Base-by-base conservation (phyloP, 2,329 filamentous ascomycete genomes). In the Metarhizium album region DNA sequence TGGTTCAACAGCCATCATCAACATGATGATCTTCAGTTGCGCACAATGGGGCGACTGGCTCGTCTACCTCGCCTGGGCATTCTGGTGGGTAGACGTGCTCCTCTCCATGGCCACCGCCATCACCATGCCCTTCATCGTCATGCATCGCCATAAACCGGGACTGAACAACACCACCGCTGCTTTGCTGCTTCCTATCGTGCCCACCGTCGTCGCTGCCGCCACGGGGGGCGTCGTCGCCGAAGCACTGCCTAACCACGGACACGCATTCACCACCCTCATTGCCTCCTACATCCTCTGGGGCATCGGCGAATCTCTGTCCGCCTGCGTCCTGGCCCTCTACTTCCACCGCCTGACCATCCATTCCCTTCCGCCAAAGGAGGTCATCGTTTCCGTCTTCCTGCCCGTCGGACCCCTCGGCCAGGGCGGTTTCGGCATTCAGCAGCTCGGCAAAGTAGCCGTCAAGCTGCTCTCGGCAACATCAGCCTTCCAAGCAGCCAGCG, bases 241-340 rank as follows among this genome's bases (percentile, higher is more conserved):
- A n/a, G 70, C 76, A 14, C 71, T 88, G 0, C 73, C 75, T 1
- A 68, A 82, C 55, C 65, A 67, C 1, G 63, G 72, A 18, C 73
- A 81, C 55, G 79, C 79, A 3, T 62, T 84, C 20, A 75, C 74
- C 37, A 87, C 84, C 0, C 59, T 87, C 22, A 67, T 86, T n/a
- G 71, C 71, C 16, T 82, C 74, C 3, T 88, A 87, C 60, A 69
- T 86, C 16, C 75, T 87, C 56, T 87, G 81, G 82, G 83, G 83
- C 0, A 78, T 80, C 52, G 80, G 82, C 4, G 73, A 68, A 57
- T 64, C 64, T 33, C 71, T 87, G 47, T 78, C 82, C 2, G 75
- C 82, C 63, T 73, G 75, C 42, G 75, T 86, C 20, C 67, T 87
- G 24, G 79, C 79, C 11, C 75, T 87, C 37, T 88, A 87, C 64